phyloP scores from a whole-genome alignment of 257 asterid species.

The Plectranthus barbatus region DNA sequence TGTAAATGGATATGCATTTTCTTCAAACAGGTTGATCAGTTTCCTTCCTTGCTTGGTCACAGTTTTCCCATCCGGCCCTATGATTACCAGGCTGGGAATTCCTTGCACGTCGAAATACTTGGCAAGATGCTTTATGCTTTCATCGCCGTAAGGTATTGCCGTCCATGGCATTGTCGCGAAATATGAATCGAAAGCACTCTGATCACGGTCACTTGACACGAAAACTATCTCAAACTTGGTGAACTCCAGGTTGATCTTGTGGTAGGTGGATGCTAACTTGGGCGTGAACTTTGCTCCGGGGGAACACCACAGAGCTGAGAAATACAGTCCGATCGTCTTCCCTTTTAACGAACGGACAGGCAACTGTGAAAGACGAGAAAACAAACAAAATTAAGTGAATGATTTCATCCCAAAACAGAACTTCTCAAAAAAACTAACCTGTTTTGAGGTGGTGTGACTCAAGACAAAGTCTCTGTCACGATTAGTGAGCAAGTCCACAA shows the following conservation, averaged over 20 bases:
- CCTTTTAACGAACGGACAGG: conserved; percentile 37
- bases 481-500: conserved; percentile 28
- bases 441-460: conserved; percentile 19
- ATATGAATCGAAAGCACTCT: conserved; percentile 26
- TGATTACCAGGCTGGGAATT: conserved; percentile 50
- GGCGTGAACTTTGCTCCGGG: conserved; percentile 47
- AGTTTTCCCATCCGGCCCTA: conserved; percentile 64
- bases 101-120: conserved; percentile 46
- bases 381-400: too few species aligned
- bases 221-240: conserved; percentile 45
- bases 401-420: too few species aligned
- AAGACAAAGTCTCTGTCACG: conserved; percentile 38
- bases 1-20: conserved; percentile 60
- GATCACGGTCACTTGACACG: conserved; percentile 50
- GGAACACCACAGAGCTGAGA: conserved; percentile 61
- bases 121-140: conserved; percentile 28
- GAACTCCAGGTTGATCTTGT: conserved; percentile 30
- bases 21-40: conserved; percentile 47
- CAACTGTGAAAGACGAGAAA: conserved; percentile 28
- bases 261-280: conserved; percentile 42
- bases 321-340: conserved; percentile 57
- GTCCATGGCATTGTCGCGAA: conserved; percentile 68
- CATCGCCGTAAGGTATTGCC: conserved; percentile 50
- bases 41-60: conserved; percentile 50
- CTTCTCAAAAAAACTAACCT: conserved; percentile 13